A percentile compares a stretch with the other conserved stretches of the same genome.
phyloP scores from a whole-genome alignment of 495 filamentous ascomycete genomes.

The Neurospora terricola region DNA sequence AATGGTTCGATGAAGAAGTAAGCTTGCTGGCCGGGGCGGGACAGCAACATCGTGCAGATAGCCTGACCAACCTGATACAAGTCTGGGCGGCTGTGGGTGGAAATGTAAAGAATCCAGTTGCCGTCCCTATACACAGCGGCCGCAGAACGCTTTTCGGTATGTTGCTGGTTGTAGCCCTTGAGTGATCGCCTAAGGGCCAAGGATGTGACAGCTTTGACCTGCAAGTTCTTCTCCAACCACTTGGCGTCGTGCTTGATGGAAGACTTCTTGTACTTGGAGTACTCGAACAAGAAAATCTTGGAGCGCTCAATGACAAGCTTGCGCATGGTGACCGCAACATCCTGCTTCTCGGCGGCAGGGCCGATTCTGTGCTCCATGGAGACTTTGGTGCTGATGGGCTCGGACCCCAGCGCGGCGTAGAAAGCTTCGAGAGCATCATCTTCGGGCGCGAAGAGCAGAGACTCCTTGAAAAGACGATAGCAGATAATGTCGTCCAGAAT shows the following conservation, averaged over 20 bases:
- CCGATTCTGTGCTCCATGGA: constrained; percentile 49
- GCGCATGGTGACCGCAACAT: constrained; percentile 46
- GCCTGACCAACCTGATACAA: constrained; percentile 83
- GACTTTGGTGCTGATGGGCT: constrained; percentile 48
- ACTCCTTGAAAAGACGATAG: constrained; percentile 73
- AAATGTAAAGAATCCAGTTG: constrained; percentile 38
- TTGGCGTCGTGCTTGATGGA: constrained; percentile 68
- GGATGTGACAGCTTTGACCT: constrained; percentile 62
- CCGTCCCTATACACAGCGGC: constrained; percentile 31
- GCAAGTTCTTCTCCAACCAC: constrained; percentile 84
- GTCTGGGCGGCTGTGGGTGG: constrained; percentile 50
- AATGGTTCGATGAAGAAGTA: constrained; percentile 81
- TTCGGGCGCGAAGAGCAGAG: constrained; percentile 73
- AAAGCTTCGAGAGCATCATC: constrained; percentile 80
- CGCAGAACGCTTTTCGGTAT: constrained; percentile 59
- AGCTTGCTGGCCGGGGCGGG: constrained; percentile 75
- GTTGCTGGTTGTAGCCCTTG: constrained; percentile 51
- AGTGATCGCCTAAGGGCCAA: constrained; percentile 68
- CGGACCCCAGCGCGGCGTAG: constrained; percentile 57
- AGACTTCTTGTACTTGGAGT: constrained; percentile 46
- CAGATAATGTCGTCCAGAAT: constrained; percentile 80
- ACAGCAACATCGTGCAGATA: constrained; percentile 66
- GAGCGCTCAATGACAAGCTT: constrained; percentile 77
- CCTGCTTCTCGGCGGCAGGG: constrained; percentile 35
- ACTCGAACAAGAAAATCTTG: constrained; percentile 77